Conservation (phyloP, 2,329 filamentous ascomycete species). For the Microcyclosporella mali region DNA sequence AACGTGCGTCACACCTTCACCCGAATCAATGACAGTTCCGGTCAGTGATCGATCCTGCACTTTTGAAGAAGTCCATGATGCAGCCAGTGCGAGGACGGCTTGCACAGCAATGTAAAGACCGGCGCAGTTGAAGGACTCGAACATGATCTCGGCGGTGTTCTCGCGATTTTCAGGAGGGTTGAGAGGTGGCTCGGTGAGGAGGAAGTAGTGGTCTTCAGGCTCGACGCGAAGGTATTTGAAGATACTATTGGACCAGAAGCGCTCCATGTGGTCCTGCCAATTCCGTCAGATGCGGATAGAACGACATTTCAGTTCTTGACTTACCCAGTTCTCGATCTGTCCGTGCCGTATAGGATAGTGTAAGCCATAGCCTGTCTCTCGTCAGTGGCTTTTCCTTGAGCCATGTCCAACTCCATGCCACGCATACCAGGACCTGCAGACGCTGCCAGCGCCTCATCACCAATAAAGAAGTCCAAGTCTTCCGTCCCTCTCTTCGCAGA, state of each 20-base stretch:
- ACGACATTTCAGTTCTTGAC: neutral
- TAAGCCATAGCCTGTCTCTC: constrained; percentile 70
- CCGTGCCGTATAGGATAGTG: constrained; percentile 97
- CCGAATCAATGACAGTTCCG: constrained; percentile 96
- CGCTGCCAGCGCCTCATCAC: constrained; percentile 86
- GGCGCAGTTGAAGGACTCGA: constrained; percentile 99
- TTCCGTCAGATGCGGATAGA: constrained; percentile 13
- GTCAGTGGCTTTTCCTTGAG: constrained; percentile 11
- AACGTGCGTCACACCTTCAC: constrained; percentile 97
- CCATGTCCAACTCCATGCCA: neutral
- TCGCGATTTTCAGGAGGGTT: constrained; percentile 98
- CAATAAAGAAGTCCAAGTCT: constrained; percentile 97
- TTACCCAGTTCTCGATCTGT: constrained; percentile 97
- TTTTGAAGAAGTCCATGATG: constrained; percentile 98
- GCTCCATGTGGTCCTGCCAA: constrained; percentile 89
- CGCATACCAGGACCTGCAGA: constrained; percentile 68
- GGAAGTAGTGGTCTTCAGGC: constrained; percentile 97
- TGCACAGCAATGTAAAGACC: constrained; percentile 98
- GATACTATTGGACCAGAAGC: constrained; percentile 99
- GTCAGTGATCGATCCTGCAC: constrained; percentile 93
- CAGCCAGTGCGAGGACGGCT: constrained; percentile 89
- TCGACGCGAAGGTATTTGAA: constrained; percentile 99
- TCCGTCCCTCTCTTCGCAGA: constrained; percentile 92
- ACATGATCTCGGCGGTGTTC: constrained; percentile 99
- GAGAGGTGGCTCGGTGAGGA: constrained; percentile 94